Conservation (phyloP, 352 stramenopile genomes). For the Thraustochytrium sp. region DNA sequence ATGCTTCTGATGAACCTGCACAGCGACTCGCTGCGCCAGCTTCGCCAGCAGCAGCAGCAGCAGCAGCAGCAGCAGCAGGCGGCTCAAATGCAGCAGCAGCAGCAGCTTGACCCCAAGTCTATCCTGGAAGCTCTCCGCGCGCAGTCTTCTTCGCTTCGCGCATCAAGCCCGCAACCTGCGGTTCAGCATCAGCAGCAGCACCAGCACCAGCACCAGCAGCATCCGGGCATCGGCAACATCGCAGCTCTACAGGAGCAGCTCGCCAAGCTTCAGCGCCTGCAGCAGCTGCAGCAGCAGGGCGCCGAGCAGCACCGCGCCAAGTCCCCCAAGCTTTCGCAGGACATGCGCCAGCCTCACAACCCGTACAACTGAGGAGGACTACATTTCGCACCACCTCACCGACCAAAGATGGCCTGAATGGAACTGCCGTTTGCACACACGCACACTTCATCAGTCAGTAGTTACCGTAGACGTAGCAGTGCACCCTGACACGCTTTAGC, state of each 20-base stretch:
- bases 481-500: too few species aligned
- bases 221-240: neutral
- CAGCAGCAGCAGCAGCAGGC: neutral
- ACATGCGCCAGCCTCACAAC: neutral
- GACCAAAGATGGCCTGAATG: too few species aligned
- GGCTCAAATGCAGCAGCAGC: neutral
- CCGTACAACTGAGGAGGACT: neutral
- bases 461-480: too few species aligned
- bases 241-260: neutral
- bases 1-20: conserved; percentile 18
- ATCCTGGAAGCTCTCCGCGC: neutral
- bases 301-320: conserved; percentile 14
- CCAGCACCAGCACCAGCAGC: conserved; percentile 25
- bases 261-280: neutral
- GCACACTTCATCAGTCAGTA: too few species aligned
- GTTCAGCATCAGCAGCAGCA: neutral
- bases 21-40: neutral
- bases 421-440: neutral
- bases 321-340: neutral
- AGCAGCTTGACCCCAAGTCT: neutral
- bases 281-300: neutral
- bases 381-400: too few species aligned
- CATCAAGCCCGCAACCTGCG: neutral
- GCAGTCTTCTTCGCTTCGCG: neutral
- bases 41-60: neutral